Evolutionary conservation across 345 rosid species (phyloP).

Genomic region (Syzygium jambos): DNA sequence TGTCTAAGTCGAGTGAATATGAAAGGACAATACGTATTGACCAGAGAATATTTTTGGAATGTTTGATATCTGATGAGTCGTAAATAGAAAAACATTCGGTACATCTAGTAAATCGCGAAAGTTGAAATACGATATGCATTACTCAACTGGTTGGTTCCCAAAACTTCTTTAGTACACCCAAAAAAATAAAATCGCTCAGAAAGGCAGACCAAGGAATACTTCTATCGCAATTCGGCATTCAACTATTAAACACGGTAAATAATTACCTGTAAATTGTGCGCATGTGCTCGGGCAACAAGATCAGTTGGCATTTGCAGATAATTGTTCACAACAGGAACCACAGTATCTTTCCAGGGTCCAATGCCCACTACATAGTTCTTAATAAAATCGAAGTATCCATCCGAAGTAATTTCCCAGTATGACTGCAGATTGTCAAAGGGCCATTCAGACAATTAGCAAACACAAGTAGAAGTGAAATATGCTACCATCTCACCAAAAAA

Average conservation of each 20-base stretch:
- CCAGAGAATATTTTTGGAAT: background rate
- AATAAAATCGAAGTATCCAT: slow-evolving; percentile 59
- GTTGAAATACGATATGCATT: background rate
- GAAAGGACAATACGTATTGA: background rate
- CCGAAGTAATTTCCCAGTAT: slow-evolving; percentile 79
- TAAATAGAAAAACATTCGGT: background rate
- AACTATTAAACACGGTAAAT: background rate
- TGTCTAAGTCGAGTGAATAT: background rate
- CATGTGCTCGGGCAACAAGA: slow-evolving; percentile 81
- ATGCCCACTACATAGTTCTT: slow-evolving; percentile 83
- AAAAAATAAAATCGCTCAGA: background rate
- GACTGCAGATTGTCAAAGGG: slow-evolving; percentile 42
- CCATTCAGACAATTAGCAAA: background rate
- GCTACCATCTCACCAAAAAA: background rate
- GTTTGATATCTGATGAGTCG: background rate
- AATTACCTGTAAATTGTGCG: slow-evolving; percentile 65
- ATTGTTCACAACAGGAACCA: slow-evolving; percentile 59
- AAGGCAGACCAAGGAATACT: background rate
- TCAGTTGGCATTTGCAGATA: slow-evolving; percentile 65
- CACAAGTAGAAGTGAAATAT: background rate
- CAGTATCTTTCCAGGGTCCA: slow-evolving; percentile 97
- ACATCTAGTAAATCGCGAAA: background rate
- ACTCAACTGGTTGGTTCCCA: background rate
- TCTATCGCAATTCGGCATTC: background rate
- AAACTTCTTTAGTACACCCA: background rate